Conservation (phyloP, 768 basidiomycete genomes). For the Tricholoma flavovirens region DNA sequence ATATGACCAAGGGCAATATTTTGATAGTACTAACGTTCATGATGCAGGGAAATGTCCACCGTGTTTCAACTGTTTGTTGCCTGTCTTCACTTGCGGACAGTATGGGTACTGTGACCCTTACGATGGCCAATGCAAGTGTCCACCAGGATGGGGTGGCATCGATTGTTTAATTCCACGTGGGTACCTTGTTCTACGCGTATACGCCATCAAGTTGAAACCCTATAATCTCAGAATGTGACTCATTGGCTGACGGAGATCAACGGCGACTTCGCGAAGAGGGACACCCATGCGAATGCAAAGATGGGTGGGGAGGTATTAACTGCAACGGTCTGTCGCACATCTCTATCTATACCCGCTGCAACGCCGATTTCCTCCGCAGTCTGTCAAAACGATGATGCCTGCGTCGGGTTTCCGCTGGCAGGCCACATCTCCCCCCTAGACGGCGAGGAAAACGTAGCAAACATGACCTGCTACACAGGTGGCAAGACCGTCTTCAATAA, state of each 20-base stretch:
- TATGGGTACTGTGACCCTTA: constrained; percentile 87
- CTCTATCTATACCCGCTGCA: neutral
- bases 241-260: constrained; percentile 84
- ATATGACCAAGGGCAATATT: neutral
- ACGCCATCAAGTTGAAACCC: neutral
- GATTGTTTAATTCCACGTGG: constrained; percentile 90
- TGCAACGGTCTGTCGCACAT: constrained; percentile 70
- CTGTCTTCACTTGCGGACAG: constrained; percentile 88
- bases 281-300: constrained; percentile 80
- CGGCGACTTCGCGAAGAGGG: constrained; percentile 75
- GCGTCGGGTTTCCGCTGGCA: constrained; percentile 68
- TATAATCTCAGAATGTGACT: constrained; percentile 73
- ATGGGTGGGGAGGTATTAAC: constrained; percentile 94
- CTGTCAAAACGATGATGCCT: constrained; percentile 78
- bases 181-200: constrained; percentile 24
- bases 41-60: constrained; percentile 62
- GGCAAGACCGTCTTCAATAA: constrained; percentile 93
- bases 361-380: constrained; percentile 42
- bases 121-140: constrained; percentile 95
- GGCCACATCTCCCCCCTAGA: constrained; percentile 34
- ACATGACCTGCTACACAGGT: constrained; percentile 93
- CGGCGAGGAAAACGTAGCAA: constrained; percentile 33
- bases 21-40: neutral
- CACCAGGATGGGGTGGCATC: constrained; percentile 95
- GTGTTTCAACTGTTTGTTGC: constrained; percentile 95